Evolutionary conservation across 768 basidiomycete species (phyloP), one percentile per base, ranked within the genome.

Genomic region (Cyclocybe cylindracea): DNA sequence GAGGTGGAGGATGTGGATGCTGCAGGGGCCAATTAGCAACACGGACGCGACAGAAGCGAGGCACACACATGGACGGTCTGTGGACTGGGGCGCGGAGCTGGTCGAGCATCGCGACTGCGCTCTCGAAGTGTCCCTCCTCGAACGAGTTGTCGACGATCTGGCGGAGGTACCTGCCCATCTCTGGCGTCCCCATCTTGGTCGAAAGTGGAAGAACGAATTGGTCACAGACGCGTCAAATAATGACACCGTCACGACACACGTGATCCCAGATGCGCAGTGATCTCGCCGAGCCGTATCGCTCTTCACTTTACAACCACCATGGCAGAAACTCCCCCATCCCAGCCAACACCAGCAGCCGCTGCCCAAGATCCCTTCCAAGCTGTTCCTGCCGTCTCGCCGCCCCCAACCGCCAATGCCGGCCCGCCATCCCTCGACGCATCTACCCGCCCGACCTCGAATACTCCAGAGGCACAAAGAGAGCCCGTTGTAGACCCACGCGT

Each of bases 61-160:
- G 45, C 24, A 70, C 86, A 63, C 65, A 87, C 89, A 70, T 61
- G 9, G 79, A 78, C 7, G 87, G 88, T 46, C 69, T 82, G 66
- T 77, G 77, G 19, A 75, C 69, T n/a, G 77, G 63, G 0, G 82
- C 79, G 41, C 85, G 82, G 2, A 91, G 66, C 51, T 85, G 83
- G 51, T 82, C 81, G 1, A 91, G 76, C 24, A 80, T 67, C 10
- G 75, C 70, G 29, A 89, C 84, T 6, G 83, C 89, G 5, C 80
- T 74, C 58, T 88, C 84, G 56, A 87, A 89, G 51, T 89, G 86
- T 13, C 84, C 82, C 64, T 91, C 89, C 60, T 91, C 89, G 14
- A 91, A 80, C 52, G 85, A 85, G 47, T 77, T 83, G 61, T 91
- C 87, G 14, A 90, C 85, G 4, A 88, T 48, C 47, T 63, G 61